These are phyloP conservation scores for Rhizopogon rudus DNA, from an alignment of 768 basidiomycete species.

Conservation along the genomic window DNA sequence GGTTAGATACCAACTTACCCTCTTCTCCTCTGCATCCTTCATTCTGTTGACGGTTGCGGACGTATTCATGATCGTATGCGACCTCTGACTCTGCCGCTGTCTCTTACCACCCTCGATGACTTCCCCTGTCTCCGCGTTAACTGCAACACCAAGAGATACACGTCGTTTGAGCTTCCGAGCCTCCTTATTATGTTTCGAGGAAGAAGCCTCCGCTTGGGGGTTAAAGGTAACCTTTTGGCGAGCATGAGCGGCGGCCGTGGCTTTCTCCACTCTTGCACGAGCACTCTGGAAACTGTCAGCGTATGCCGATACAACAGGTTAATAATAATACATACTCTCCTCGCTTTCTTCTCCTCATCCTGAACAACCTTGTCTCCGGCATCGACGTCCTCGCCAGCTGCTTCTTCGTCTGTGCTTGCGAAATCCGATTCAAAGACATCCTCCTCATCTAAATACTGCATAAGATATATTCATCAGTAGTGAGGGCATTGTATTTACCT, in stretches of 20 bases:
- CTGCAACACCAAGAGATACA: conserved; percentile 48
- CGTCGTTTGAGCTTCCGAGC: conserved; percentile 34
- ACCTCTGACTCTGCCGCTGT: conserved; percentile 57
- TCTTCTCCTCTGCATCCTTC: conserved; percentile 59
- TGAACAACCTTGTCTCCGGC: conserved; percentile 50
- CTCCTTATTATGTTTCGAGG: conserved; percentile 18
- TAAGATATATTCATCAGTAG: background rate
- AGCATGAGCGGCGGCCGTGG: conserved; percentile 61
- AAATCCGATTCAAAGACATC: conserved; percentile 84
- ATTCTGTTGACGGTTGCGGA: conserved; percentile 61
- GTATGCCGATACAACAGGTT: background rate
- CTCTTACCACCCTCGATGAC: conserved; percentile 33
- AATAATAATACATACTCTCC: conserved; percentile 13
- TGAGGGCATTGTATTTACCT: conserved; percentile 32
- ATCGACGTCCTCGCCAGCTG: conserved; percentile 45
- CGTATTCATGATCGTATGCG: conserved; percentile 67
- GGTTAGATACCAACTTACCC: conserved; percentile 29
- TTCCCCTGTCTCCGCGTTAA: conserved; percentile 61
- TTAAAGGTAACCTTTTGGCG: conserved; percentile 67
- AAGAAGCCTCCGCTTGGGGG: conserved; percentile 37
- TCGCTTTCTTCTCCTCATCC: conserved; percentile 55
- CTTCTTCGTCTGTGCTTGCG: conserved; percentile 75
- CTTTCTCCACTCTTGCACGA: conserved; percentile 53
- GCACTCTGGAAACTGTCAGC: conserved; percentile 37
- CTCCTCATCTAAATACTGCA: conserved; percentile 56